These are phyloP conservation scores for Lepidium sativum DNA, from an alignment of 345 rosid species.

Conservation along the genomic window DNA sequence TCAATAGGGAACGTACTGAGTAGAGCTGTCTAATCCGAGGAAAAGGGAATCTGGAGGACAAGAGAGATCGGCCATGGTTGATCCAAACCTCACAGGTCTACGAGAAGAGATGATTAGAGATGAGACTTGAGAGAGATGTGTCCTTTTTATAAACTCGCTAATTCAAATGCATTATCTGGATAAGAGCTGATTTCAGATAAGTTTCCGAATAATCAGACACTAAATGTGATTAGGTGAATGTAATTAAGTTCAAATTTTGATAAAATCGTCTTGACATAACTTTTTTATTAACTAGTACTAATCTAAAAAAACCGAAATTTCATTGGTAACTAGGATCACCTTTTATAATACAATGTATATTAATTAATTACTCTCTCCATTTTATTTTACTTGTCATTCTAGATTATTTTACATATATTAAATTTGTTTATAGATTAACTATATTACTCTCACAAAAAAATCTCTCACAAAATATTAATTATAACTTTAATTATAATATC, in stretches of 20 bases:
- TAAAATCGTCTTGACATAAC: too few species aligned
- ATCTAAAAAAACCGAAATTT: too few species aligned
- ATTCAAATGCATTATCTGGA: not conserved
- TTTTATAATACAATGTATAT: too few species aligned
- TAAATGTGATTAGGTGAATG: not conserved
- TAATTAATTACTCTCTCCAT: too few species aligned
- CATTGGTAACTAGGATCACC: too few species aligned
- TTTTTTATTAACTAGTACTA: too few species aligned
- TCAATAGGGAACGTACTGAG: constrained; percentile 47
- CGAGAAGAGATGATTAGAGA: not conserved
- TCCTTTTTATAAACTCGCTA: not conserved
- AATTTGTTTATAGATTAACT: too few species aligned
- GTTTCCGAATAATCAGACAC: not conserved
- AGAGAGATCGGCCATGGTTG: constrained; percentile 41
- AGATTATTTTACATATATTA: too few species aligned
- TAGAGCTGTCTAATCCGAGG: constrained; percentile 88
- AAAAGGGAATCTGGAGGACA: constrained; percentile 69
- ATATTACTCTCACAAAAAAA: too few species aligned
- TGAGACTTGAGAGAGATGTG: not conserved
- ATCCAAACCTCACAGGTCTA: not conserved
- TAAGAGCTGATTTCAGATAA: not conserved
- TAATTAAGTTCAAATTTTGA: not conserved
- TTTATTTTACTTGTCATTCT: too few species aligned
- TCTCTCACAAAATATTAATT: too few species aligned
- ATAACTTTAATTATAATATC: too few species aligned